Evolutionary conservation across 331 rosid species (phyloP).

Genomic region (Erythrophleum ivorense): DNA sequence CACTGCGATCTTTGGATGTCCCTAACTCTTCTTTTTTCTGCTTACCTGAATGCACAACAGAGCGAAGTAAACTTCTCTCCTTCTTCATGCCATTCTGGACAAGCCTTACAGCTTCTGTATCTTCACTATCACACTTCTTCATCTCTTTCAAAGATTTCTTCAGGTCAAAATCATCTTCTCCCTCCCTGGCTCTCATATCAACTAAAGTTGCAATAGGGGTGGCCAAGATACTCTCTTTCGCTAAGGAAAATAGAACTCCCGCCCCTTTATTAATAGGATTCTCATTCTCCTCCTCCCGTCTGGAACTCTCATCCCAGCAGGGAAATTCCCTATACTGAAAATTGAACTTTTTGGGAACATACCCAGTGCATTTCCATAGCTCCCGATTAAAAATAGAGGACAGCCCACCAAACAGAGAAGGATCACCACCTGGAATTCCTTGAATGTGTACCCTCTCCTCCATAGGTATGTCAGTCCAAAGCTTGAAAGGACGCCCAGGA

Average conservation of each 20-base stretch:
- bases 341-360: constrained; percentile 83
- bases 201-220: constrained; percentile 62
- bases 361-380: constrained; percentile 91
- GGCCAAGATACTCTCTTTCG: constrained; percentile 65
- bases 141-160: constrained; percentile 53
- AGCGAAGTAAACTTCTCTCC: constrained; percentile 74
- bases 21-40: constrained; percentile 71
- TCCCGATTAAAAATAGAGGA: constrained; percentile 72
- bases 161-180: constrained; percentile 43
- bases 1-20: constrained; percentile 64
- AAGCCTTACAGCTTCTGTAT: constrained; percentile 43
- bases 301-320: constrained; percentile 60
- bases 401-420: constrained; percentile 63
- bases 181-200: constrained; percentile 58
- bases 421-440: constrained; percentile 92
- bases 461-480: constrained; percentile 88
- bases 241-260: constrained; percentile 73
- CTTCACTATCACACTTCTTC: constrained; percentile 55
- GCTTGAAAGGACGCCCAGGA: constrained; percentile 72
- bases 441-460: constrained; percentile 97
- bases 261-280: constrained; percentile 72
- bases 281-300: constrained; percentile 58
- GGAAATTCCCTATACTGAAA: constrained; percentile 90
- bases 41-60: constrained; percentile 68
- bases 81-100: constrained; percentile 59